Evolutionary conservation across 345 rosid genomes (phyloP).

Genomic region (Moricandia moricandioides): DNA sequence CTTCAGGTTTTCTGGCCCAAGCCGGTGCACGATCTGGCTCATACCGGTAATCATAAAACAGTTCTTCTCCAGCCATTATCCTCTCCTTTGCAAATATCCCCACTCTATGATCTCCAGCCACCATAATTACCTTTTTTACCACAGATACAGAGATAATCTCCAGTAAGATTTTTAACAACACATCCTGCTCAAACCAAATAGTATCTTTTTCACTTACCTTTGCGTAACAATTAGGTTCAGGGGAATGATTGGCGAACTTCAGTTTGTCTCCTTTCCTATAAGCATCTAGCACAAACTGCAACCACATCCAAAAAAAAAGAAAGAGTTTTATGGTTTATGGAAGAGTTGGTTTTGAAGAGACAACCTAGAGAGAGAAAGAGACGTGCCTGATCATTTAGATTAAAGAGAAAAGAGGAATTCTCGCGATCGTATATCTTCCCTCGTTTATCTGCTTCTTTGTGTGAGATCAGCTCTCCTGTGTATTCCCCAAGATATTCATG

Average conservation of each 20-base stretch:
- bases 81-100: conserved; percentile 97
- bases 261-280: conserved; percentile 96
- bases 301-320: conserved; percentile 19
- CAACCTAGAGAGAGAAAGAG: background rate
- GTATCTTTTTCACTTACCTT: conserved; percentile 47
- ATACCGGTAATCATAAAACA: conserved; percentile 91
- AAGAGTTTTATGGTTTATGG: background rate
- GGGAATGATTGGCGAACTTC: conserved; percentile 96
- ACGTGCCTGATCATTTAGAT: conserved; percentile 92
- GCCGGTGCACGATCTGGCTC: conserved; percentile 98
- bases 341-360: background rate
- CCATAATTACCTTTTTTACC: conserved; percentile 80
- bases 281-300: conserved; percentile 98
- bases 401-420: conserved; percentile 96
- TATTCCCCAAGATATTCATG: conserved; percentile 98
- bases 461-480: conserved; percentile 98
- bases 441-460: conserved; percentile 97
- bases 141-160: conserved; percentile 19
- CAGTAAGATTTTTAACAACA: background rate
- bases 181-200: background rate
- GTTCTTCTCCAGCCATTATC: conserved; percentile 85
- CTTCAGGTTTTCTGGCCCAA: conserved; percentile 97
- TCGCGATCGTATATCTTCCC: conserved; percentile 99
- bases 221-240: conserved; percentile 96
- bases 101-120: conserved; percentile 93